Base-by-base conservation (phyloP, 441 rosid genomes). In the Adansonia grandidieri region DNA sequence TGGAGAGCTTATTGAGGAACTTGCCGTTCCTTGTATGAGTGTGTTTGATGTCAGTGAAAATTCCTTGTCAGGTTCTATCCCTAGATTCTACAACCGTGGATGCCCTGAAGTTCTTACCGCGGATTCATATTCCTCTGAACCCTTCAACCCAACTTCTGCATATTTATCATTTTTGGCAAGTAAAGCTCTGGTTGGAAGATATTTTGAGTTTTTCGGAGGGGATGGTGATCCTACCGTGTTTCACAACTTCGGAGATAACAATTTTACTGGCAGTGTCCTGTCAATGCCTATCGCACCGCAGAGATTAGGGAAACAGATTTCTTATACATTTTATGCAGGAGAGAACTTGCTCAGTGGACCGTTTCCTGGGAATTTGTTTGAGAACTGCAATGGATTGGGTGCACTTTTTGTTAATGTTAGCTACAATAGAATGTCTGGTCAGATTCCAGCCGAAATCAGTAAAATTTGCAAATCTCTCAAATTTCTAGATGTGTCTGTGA, bases 11-110 rank as follows among this genome's bases (percentile, higher is more conserved):
- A 28, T 62, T 58, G 83, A 70, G 76, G 86, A 85, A 71, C 83
- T 90, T 71, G 68, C 81, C 20, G 89, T 90, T 63, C 90, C 94
- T 73, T 90, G 94, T 63, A 89, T 87, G 90, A 74, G 81, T 24
- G 14, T 90, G 75, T 90, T 90, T 47, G 88, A 90, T 73, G 85
- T 90, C 53, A 84, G 92, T 42, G 81, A 80, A 44, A 90, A 90
- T 64, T 9, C 72, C 14, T 71, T 90, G 62, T 84, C 88, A 45
- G 92, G 94, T 85, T 76, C 85, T 13, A 74, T 89, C 58, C 92
- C 91, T 14, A 76, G 62, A 73, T 90, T 90, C 72, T 28, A 73
- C 11, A 78, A 66, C 53, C 76, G 72, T 63, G 76, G 45, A 62
- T 90, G 91, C 76, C 70, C 80, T 62, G 73, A 74, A 3, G 54